These are phyloP conservation scores for Hypsizygus marmoreus DNA, from an alignment of 768 basidiomycete species.

Conservation along the genomic window DNA sequence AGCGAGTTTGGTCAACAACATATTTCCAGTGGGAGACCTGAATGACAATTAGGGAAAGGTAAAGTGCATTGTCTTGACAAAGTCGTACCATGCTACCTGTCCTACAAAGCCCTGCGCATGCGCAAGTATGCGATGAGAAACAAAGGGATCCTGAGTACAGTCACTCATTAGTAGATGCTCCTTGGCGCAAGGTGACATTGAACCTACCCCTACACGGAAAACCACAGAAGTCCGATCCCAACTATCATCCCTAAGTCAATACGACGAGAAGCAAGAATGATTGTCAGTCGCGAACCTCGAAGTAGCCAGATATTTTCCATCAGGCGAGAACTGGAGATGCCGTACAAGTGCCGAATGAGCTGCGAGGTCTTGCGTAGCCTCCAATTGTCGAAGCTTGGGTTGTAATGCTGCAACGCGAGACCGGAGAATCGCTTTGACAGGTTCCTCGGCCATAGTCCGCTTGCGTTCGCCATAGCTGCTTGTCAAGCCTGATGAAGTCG, in stretches of 20 bases:
- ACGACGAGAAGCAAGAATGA: neutral
- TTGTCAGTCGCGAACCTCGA: conserved; percentile 65
- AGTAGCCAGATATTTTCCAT: conserved; percentile 73
- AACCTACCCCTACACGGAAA: conserved; percentile 63
- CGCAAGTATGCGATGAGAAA: conserved; percentile 62
- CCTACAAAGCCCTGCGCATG: conserved; percentile 74
- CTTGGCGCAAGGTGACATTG: neutral
- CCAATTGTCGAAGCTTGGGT: conserved; percentile 56
- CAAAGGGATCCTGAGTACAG: conserved; percentile 51
- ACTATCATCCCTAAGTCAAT: conserved; percentile 30
- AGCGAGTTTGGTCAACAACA: conserved; percentile 64
- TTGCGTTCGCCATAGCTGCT: conserved; percentile 24
- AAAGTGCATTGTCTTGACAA: neutral
- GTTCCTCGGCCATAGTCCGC: conserved; percentile 30
- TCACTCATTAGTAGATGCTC: conserved; percentile 5
- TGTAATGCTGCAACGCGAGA: conserved; percentile 58
- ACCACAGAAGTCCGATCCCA: conserved; percentile 75
- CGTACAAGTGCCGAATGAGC: conserved; percentile 70
- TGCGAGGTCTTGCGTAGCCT: conserved; percentile 58
- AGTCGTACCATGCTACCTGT: conserved; percentile 69
- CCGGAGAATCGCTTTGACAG: conserved; percentile 37
- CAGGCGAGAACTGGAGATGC: conserved; percentile 76
- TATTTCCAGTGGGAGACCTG: conserved; percentile 66
- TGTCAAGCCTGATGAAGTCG: conserved; percentile 31
- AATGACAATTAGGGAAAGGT: neutral